These are phyloP conservation scores for Boletus bicolor DNA, from an alignment of 768 basidiomycete species.

Conservation along the genomic window DNA sequence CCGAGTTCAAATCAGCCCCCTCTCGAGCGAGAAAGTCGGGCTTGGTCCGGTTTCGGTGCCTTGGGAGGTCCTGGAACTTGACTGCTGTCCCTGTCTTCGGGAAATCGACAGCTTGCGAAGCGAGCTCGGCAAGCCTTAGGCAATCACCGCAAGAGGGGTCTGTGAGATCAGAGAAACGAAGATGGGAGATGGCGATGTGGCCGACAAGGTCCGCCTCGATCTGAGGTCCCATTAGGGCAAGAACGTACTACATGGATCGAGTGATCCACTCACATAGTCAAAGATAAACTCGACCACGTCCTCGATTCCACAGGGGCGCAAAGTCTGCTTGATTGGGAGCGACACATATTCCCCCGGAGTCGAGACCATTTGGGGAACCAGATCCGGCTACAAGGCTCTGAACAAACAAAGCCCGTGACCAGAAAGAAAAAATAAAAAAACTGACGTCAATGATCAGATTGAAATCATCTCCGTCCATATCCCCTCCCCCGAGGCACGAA, in stretches of 20 bases:
- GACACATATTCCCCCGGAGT: conserved; percentile 40
- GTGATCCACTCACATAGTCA: conserved; percentile 38
- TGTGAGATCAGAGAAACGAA: conserved; percentile 42
- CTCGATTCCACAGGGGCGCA: conserved; percentile 33
- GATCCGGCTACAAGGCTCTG: conserved; percentile 23
- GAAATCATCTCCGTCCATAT: conserved; percentile 52
- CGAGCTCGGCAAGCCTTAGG: conserved; percentile 40
- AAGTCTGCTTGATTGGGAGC: conserved; percentile 34
- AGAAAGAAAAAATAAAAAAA: neutral
- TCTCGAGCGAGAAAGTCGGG: conserved; percentile 48
- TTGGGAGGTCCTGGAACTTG: conserved; percentile 34
- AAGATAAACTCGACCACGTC: conserved; percentile 50
- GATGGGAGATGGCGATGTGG: conserved; percentile 40
- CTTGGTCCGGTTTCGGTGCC: conserved; percentile 17
- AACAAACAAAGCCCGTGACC: conserved; percentile 7
- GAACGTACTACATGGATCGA: neutral
- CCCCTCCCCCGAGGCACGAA: conserved; percentile 50
- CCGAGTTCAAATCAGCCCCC: conserved; percentile 25
- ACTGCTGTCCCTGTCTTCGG: conserved; percentile 45
- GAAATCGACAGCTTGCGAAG: conserved; percentile 49
- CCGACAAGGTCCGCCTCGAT: conserved; percentile 41
- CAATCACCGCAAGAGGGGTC: conserved; percentile 37
- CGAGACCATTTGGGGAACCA: conserved; percentile 24
- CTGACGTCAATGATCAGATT: conserved; percentile 45
- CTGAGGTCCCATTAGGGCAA: conserved; percentile 12